Base-by-base conservation (phyloP, 2,329 filamentous ascomycete species). In the Chaetomiaceae sp. region DNA sequence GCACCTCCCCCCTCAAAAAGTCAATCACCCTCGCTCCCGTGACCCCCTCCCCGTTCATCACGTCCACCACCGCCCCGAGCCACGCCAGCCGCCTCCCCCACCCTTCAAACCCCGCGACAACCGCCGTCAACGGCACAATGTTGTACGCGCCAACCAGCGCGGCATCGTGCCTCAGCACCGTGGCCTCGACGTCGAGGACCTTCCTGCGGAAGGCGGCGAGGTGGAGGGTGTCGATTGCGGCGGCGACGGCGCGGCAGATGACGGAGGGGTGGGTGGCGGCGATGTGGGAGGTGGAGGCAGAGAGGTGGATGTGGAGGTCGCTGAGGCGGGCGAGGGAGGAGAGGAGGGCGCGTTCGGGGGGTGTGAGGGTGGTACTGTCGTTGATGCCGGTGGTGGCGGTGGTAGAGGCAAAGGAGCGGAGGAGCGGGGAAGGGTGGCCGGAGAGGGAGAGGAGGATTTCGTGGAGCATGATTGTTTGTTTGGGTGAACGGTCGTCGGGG, bases 401-500 rank as follows among this genome's bases (percentile, higher is more conserved):
- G 5, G 48, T 34, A 5, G 54, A 32, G 41, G 45, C 4, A 21
- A 37, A 4, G 37, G 73, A 67, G 68, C 81, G 80, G 74, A 96
- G 87, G 67, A 97, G 82, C 61, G 90, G 87, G 60, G 92, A 96
- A 59, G 89, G 87, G 73, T 97, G 89, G 62, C 94, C 92, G 65
- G 91, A 95, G 71, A 97, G 85, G 70, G 91, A 92, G 71, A 99
- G 86, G 71, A 97, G 84, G 75, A 99, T 90, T 78, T 99, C 94
- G 81, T 97, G 94, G 70, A 99, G 88, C 94, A 99, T 99, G 44
- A 20, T 48, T 36, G 18, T 9, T 36, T 6, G 27, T 14, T 13
- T 27, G 7, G n/a, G n/a, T 37, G 2, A 23, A 13, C 13, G 16
- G 18, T n/a, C n/a, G 10, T 4, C 14, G 8, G 36, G 45, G 14